Conservation (phyloP, 2,329 filamentous ascomycete species). For the Nectriaceae sp. region DNA sequence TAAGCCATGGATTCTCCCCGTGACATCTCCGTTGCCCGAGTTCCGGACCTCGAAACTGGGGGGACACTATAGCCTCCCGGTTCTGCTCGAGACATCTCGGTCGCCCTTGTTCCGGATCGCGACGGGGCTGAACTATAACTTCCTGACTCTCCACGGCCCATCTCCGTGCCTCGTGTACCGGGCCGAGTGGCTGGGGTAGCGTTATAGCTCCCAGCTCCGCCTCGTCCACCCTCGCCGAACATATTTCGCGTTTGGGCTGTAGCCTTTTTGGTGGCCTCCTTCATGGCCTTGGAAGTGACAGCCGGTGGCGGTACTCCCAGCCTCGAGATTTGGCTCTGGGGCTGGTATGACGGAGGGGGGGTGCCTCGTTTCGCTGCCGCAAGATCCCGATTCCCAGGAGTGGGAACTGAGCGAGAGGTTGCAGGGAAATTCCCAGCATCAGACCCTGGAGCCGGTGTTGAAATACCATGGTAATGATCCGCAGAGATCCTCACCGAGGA, state of each 20-base stretch:
- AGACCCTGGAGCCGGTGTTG: slow-evolving; percentile 70
- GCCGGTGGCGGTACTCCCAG: slow-evolving; percentile 89
- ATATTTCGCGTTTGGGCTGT: slow-evolving; percentile 80
- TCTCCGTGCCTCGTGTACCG: slow-evolving; percentile 17
- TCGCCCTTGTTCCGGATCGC: slow-evolving; percentile 9
- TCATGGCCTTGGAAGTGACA: slow-evolving; percentile 92
- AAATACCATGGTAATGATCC: slow-evolving; percentile 91
- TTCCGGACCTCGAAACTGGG: slow-evolving; percentile 16
- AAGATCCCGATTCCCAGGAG: slow-evolving; percentile 48
- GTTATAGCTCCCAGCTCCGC: slow-evolving; percentile 29
- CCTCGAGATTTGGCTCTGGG: slow-evolving; percentile 63
- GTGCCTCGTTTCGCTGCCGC: slow-evolving; percentile 68
- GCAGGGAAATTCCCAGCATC: slow-evolving; percentile 38
- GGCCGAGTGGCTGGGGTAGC: slow-evolving; percentile 27
- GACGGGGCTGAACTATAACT: slow-evolving; percentile 4
- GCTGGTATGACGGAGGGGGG: slow-evolving; percentile 86
- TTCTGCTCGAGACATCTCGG: slow-evolving; percentile 9
- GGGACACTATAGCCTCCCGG: slow-evolving; percentile 16
- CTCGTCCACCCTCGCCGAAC: slow-evolving; percentile 55
- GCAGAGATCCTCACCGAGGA: slow-evolving; percentile 85
- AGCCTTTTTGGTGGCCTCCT: slow-evolving; percentile 89
- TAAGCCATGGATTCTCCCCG: slow-evolving; percentile 23
- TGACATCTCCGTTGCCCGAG: slow-evolving; percentile 31
- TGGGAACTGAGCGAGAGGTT: slow-evolving; percentile 56
- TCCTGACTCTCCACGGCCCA: slow-evolving; percentile 15